Evolutionary conservation across 148 eudicot species (phyloP).

Genomic region (Amaranthus palmeri): DNA sequence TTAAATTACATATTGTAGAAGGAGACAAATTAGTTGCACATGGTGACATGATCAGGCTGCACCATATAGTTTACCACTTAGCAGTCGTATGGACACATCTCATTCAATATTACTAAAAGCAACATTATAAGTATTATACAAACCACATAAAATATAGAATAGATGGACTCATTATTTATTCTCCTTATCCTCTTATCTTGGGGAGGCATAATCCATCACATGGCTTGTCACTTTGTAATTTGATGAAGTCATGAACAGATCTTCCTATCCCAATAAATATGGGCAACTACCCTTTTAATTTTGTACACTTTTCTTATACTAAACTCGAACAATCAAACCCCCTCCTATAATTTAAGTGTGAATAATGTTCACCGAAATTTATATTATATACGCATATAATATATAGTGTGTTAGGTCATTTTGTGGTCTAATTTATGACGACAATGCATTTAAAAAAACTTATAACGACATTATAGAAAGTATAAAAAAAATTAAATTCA

Average conservation of each 20-base stretch:
- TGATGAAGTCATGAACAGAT: not conserved
- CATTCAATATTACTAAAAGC: not conserved
- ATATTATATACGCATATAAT: not conserved
- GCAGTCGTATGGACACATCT: not conserved
- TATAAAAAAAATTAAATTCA: too few species aligned
- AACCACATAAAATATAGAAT: not conserved
- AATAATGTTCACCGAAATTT: too few species aligned
- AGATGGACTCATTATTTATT: not conserved
- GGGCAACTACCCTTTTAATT: too few species aligned
- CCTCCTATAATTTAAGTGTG: too few species aligned
- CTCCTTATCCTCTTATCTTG: conserved; percentile 14
- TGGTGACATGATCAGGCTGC: not conserved
- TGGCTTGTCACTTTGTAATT: conserved; percentile 14
- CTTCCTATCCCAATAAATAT: not conserved
- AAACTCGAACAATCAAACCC: too few species aligned
- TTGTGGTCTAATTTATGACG: too few species aligned
- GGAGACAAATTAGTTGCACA: conserved; percentile 5
- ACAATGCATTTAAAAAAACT: too few species aligned
- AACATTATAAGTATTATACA: not conserved
- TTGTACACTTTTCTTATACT: too few species aligned
- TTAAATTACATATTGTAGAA: conserved; percentile 1
- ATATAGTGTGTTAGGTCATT: not conserved
- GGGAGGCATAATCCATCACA: conserved; percentile 9
- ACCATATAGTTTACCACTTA: conserved; percentile 3
- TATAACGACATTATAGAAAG: too few species aligned